Percentiles rank a stretch among this genome's conserved stretches.
Conservation (phyloP, 148 eudicot genomes). For the Amaranthus cruentus region DNA sequence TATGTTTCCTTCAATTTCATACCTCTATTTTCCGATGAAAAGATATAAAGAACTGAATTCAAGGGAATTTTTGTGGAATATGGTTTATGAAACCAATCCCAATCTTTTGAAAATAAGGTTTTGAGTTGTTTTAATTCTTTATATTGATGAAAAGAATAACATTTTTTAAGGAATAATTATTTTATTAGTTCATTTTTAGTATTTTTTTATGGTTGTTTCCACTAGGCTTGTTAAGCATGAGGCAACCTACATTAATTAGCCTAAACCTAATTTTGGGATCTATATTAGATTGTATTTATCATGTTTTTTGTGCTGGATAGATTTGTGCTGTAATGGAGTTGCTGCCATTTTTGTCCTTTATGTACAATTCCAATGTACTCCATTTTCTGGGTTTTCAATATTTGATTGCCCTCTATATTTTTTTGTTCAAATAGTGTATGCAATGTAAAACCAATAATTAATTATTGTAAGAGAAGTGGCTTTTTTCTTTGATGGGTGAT, state of each 20-base stretch:
- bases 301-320: neutral
- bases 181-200: neutral
- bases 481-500: neutral
- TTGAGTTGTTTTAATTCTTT: too few species aligned
- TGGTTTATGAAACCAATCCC: neutral
- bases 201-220: neutral
- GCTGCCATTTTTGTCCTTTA: neutral
- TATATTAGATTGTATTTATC: neutral
- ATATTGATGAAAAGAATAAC: neutral
- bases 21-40: too few species aligned
- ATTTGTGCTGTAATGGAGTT: neutral
- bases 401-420: neutral
- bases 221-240: neutral
- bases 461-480: neutral
- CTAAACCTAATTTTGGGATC: neutral
- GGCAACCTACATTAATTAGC: too few species aligned
- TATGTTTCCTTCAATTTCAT: neutral
- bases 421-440: neutral
- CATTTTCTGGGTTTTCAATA: neutral
- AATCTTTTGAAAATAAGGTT: too few species aligned
- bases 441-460: slow-evolving; percentile 1
- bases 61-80: neutral
- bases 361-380: too few species aligned
- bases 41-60: too few species aligned
- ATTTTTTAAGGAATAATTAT: neutral